Evolutionary conservation across 306 rosid genomes (phyloP), one percentile per base, ranked within the genome.

Genomic region (Cucumis hystrix): DNA sequence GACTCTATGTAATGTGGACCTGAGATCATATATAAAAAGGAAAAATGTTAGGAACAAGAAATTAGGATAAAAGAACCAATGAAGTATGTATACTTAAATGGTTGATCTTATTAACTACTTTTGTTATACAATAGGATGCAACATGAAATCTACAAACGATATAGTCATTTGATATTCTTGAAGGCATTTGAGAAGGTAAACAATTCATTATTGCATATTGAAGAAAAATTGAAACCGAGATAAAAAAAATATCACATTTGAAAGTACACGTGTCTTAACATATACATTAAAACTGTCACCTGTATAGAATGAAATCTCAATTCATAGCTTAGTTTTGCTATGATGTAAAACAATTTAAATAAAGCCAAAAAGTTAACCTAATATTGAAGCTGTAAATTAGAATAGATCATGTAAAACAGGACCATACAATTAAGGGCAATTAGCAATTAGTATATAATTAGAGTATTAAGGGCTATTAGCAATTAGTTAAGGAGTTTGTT

Each of bases 1-100:
- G 77, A 95, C 97, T 83, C 97, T 88, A 84, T 95, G 99, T 86
- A 95, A 73, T 39, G 99, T 95, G 61, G 99, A 92, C 91, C 99
- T 95, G 89, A 84, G 79, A 41, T 72, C 77, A 39, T 79, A 79
- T 72, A 56, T 43, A 79, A 62, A 14, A 25, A 72, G 25, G 60
- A 45, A 69, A 68, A 77, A 37, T 16, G 51, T 54, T 43, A 47
- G 58, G 6, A 60, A 33, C 3, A 33, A 5, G 20, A 52, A 30
- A 20, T 63, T 63, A 1, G 45, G 21, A 63, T 10, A 8, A 12
- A 51, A 15, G 62, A 28, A 23, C 17, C 5, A 23, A 2, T 21
- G 54, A 25, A 74, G 63, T 33, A 43, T 17, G 25, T 8, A 17
- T 17, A 57, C 9, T 39, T n/a, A 55, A 20, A 13, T 69, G 55